phyloP scores from a whole-genome alignment of 768 basidiomycete species.

The Lyophyllum semitale region DNA sequence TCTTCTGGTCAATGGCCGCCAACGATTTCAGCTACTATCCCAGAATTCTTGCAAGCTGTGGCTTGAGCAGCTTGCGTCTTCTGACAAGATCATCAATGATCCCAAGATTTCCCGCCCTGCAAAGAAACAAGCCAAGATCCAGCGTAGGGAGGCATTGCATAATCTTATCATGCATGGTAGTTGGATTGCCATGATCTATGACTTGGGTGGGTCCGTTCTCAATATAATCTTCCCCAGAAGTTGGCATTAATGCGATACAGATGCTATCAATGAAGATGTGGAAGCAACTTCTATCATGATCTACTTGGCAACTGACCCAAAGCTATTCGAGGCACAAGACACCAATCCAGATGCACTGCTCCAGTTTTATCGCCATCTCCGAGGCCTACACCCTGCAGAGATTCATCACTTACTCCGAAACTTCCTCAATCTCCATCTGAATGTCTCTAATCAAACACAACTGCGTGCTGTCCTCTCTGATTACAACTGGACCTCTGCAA shows the following conservation, averaged over 20 bases:
- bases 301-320: neutral
- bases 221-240: neutral
- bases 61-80: neutral
- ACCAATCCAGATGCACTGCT: neutral
- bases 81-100: neutral
- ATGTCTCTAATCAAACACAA: neutral
- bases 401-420: neutral
- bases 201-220: neutral
- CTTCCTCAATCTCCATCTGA: neutral
- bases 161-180: no score
- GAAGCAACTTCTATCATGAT: neutral
- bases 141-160: no score
- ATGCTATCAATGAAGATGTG: neutral
- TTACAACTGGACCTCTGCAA: neutral
- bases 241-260: neutral
- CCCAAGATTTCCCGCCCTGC: no score
- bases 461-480: neutral
- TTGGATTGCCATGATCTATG: neutral
- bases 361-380: neutral
- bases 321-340: neutral
- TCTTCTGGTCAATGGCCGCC: no score
- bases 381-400: neutral
- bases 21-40: no score
- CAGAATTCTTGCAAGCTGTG: no score
- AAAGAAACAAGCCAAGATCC: no score